Conservation (phyloP, 73 alveolate species). For the Paramecium primaurelia region DNA sequence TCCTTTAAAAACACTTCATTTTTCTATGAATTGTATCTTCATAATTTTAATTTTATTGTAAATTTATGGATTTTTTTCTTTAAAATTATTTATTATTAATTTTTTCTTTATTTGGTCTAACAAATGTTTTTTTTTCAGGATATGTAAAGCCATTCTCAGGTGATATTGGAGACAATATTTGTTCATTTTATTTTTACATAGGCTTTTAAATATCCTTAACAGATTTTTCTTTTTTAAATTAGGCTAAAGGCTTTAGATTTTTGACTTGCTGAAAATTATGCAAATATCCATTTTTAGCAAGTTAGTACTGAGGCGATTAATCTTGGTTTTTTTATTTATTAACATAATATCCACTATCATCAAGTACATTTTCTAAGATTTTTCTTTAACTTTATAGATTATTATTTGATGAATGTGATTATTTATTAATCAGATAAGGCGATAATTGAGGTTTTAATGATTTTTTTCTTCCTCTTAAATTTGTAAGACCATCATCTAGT, state of each 20-base stretch:
- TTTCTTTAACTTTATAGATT: neutral
- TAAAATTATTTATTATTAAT: neutral
- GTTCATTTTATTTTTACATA: neutral
- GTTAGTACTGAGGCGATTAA: neutral
- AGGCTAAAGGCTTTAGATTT: neutral
- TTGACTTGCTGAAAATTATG: neutral
- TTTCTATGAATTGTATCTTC: neutral
- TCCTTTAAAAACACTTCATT: neutral
- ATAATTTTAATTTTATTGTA: neutral
- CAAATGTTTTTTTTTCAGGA: neutral
- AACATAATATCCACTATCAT: neutral
- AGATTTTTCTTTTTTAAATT: neutral
- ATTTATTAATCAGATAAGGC: neutral
- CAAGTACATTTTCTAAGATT: neutral
- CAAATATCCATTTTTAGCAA: neutral
- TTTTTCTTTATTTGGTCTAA: neutral
- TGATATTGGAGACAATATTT: neutral
- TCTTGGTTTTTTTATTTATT: neutral
- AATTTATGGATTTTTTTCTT: neutral
- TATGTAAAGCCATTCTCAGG: neutral
- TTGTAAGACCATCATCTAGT: neutral
- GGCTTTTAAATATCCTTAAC: neutral
- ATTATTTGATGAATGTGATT: neutral
- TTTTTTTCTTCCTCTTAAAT: neutral
- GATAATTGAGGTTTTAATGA: neutral